Evolutionary conservation across 73 alveolate species (phyloP).

Genomic region (Tetrahymena thermophila): DNA sequence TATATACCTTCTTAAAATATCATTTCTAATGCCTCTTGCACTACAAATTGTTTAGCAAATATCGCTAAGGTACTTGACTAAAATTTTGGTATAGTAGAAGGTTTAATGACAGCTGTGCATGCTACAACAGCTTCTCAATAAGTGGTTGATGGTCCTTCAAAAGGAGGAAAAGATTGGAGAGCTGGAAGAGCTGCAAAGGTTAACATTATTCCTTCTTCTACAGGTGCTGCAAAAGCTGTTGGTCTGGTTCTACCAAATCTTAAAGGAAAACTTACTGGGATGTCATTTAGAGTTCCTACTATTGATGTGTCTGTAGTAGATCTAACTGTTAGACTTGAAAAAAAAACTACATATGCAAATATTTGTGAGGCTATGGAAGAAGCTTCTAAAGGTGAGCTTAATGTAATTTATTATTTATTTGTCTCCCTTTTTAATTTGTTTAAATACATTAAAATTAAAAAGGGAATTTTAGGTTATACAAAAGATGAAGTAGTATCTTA

Average conservation of each 20-base stretch:
- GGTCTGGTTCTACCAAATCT: conserved; percentile 86
- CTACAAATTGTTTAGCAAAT: conserved; percentile 96
- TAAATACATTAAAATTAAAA: background rate
- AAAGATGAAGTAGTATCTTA: conserved; percentile 88
- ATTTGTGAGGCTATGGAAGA: conserved; percentile 77
- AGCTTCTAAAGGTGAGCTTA: conserved; percentile 80
- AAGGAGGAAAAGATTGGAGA: conserved; percentile 98
- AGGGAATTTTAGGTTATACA: conserved; percentile 87
- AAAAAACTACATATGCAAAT: conserved; percentile 83
- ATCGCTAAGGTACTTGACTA: conserved; percentile 91
- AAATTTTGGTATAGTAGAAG: conserved; percentile 94
- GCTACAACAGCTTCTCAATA: conserved; percentile 90
- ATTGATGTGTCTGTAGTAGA: conserved; percentile 93
- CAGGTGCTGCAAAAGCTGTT: conserved; percentile 98
- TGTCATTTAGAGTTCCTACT: conserved; percentile 98
- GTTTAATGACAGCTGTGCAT: conserved; percentile 95
- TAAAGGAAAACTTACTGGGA: conserved; percentile 94
- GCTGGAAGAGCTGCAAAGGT: conserved; percentile 96
- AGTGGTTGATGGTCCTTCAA: conserved; percentile 96
- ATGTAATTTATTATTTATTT: background rate
- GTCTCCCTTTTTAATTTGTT: too few species aligned
- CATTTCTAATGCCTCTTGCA: conserved; percentile 97
- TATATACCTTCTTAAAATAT: conserved; percentile 59
- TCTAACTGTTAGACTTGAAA: conserved; percentile 76
- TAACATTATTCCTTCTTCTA: conserved; percentile 93